These are phyloP conservation scores for Dendrocalamus sinicus DNA, from an alignment of 176 grass and related monocot species.

Conservation along the genomic window DNA sequence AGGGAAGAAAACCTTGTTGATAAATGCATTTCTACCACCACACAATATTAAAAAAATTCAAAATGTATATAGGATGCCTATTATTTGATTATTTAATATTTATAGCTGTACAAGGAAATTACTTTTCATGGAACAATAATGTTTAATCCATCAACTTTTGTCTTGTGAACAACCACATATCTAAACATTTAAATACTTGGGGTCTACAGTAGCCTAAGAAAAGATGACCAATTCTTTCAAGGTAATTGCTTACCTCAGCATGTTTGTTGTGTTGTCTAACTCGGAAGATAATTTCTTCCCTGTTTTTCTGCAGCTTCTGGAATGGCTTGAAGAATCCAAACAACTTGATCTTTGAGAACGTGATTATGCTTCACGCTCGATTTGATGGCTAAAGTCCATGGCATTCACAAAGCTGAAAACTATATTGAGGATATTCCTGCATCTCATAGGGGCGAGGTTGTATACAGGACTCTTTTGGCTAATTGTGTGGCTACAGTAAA, in stretches of 20 bases:
- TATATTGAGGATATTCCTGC: slow-evolving; percentile 66
- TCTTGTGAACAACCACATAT: background rate
- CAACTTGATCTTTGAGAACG: slow-evolving; percentile 55
- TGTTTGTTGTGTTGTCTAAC: slow-evolving; percentile 21
- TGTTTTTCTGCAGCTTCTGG: slow-evolving; percentile 56
- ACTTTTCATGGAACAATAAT: background rate
- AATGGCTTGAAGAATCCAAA: slow-evolving; percentile 65
- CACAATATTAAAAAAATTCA: background rate
- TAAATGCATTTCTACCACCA: background rate
- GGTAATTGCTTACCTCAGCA: background rate
- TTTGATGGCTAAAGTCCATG: slow-evolving; percentile 69
- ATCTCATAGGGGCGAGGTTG: slow-evolving; percentile 58
- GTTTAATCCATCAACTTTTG: background rate
- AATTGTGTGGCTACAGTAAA: slow-evolving; percentile 57
- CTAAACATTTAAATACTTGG: background rate
- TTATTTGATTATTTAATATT: slow-evolving; percentile 17
- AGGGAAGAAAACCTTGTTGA: slow-evolving; percentile 17
- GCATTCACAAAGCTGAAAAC: slow-evolving; percentile 61
- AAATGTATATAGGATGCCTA: background rate
- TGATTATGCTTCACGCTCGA: slow-evolving; percentile 67
- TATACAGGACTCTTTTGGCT: slow-evolving; percentile 76
- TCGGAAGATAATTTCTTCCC: slow-evolving; percentile 20
- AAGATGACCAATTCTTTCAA: background rate
- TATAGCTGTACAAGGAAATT: background rate
- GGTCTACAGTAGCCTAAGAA: slow-evolving; percentile 12